Evolutionary conservation across 768 basidiomycete genomes (phyloP).

Genomic region (Suillus bovinus): DNA sequence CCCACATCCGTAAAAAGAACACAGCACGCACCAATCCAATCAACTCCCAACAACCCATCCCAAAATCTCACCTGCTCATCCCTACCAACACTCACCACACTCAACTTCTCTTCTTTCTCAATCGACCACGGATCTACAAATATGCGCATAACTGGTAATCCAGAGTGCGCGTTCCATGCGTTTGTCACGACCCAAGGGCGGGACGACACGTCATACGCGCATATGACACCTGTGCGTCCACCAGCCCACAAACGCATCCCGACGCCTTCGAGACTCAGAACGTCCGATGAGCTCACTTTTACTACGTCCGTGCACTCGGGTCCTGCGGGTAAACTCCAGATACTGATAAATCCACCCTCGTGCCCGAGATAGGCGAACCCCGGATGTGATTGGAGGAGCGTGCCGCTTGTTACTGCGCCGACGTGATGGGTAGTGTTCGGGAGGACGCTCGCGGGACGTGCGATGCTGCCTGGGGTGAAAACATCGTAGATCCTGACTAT

Average conservation of each 20-base stretch:
- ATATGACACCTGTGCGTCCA: conserved; percentile 76
- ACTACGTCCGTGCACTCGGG: conserved; percentile 73
- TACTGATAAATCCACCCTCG: conserved; percentile 84
- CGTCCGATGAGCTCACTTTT: conserved; percentile 79
- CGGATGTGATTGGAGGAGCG: conserved; percentile 69
- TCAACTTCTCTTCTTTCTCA: conserved; percentile 63
- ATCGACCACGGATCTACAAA: conserved; percentile 75
- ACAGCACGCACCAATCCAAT: conserved; percentile 78
- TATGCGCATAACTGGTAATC: conserved; percentile 62
- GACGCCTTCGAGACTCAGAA: conserved; percentile 84
- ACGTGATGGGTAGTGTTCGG: conserved; percentile 63
- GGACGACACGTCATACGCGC: conserved; percentile 72
- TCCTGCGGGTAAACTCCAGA: conserved; percentile 67
- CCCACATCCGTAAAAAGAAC: background rate
- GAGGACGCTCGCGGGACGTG: conserved; percentile 39
- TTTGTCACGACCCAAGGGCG: conserved; percentile 89
- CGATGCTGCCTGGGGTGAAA: conserved; percentile 56
- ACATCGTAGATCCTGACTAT: conserved; percentile 82
- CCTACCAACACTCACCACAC: conserved; percentile 73
- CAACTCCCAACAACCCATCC: conserved; percentile 84
- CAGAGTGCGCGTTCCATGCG: conserved; percentile 79
- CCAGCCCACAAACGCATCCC: conserved; percentile 87
- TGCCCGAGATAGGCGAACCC: conserved; percentile 82
- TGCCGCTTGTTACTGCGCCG: conserved; percentile 81
- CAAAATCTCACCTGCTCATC: conserved; percentile 78